These are phyloP conservation scores for Claviceps sp. DNA, from an alignment of 2,329 filamentous ascomycete genomes.

Conservation along the genomic window DNA sequence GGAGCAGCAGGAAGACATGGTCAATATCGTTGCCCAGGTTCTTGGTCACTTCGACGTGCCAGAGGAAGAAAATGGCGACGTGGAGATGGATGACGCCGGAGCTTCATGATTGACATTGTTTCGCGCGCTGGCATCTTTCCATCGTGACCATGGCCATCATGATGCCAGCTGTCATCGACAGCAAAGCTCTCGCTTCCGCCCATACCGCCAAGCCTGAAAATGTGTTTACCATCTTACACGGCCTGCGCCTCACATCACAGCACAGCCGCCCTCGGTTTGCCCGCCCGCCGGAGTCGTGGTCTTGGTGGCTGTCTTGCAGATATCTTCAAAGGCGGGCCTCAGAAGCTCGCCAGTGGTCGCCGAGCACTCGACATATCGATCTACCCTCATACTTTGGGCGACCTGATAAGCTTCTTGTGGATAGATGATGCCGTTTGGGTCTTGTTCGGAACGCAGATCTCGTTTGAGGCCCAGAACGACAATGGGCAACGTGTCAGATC, in stretches of 20 bases:
- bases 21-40: constrained; percentile 41
- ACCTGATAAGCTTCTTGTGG: constrained; percentile 46
- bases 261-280: constrained; percentile 42
- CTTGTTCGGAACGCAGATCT: constrained; percentile 42
- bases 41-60: constrained; percentile 35
- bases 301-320: constrained; percentile 41
- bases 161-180: not conserved
- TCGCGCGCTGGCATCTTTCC: constrained; percentile 1
- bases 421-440: constrained; percentile 47
- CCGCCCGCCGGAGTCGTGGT: constrained; percentile 32
- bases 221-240: not conserved
- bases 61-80: constrained; percentile 19
- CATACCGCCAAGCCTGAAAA: too few species aligned
- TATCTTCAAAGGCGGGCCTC: constrained; percentile 44
- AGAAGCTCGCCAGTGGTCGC: constrained; percentile 46
- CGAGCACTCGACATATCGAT: constrained; percentile 52
- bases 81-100: constrained; percentile 24
- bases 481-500: constrained; percentile 36
- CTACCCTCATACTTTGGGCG: constrained; percentile 44
- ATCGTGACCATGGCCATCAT: not conserved
- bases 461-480: constrained; percentile 47
- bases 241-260: constrained; percentile 27
- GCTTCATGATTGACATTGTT: constrained; percentile 10
- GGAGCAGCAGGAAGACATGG: constrained; percentile 44
- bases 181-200: not conserved